phyloP scores from a whole-genome alignment of 2,329 filamentous ascomycete genomes.

The Aspergillus neoniger region DNA sequence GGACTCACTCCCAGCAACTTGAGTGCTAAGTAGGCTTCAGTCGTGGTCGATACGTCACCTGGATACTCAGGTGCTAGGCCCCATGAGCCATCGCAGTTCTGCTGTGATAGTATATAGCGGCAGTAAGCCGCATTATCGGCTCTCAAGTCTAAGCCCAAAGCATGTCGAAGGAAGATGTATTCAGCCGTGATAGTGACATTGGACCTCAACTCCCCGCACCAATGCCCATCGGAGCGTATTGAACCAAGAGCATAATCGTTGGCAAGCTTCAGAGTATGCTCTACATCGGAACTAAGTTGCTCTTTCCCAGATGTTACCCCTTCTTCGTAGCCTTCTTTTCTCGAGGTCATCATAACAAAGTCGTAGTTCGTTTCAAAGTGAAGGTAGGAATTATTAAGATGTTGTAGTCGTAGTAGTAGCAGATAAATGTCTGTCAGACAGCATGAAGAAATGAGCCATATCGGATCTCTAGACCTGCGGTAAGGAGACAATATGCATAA shows the following conservation, averaged over 20 bases:
- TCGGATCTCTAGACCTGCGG: too few species aligned
- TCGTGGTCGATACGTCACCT: slow-evolving; percentile 30
- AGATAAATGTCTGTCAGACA: too few species aligned
- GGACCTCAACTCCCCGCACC: slow-evolving; percentile 27
- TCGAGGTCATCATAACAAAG: neutral
- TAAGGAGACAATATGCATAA: too few species aligned
- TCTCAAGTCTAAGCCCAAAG: slow-evolving; percentile 22
- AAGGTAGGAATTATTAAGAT: too few species aligned
- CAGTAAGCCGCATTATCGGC: slow-evolving; percentile 13
- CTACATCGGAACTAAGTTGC: neutral
- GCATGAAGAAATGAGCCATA: too few species aligned
- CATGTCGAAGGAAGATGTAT: slow-evolving; percentile 29
- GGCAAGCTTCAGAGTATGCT: neutral
- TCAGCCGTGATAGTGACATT: slow-evolving; percentile 30
- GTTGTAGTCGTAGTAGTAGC: too few species aligned
- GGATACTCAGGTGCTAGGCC: slow-evolving; percentile 25
- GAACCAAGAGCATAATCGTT: neutral
- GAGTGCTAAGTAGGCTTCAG: slow-evolving; percentile 39
- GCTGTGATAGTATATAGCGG: slow-evolving; percentile 21
- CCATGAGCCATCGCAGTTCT: slow-evolving; percentile 37
- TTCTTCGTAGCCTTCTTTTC: neutral
- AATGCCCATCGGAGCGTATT: slow-evolving; percentile 24
- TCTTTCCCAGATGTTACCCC: neutral
- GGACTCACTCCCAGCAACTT: slow-evolving; percentile 32
- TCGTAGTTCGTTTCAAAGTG: too few species aligned